Conservation (phyloP, 2,329 filamentous ascomycete genomes). For the Fusarium sp. region DNA sequence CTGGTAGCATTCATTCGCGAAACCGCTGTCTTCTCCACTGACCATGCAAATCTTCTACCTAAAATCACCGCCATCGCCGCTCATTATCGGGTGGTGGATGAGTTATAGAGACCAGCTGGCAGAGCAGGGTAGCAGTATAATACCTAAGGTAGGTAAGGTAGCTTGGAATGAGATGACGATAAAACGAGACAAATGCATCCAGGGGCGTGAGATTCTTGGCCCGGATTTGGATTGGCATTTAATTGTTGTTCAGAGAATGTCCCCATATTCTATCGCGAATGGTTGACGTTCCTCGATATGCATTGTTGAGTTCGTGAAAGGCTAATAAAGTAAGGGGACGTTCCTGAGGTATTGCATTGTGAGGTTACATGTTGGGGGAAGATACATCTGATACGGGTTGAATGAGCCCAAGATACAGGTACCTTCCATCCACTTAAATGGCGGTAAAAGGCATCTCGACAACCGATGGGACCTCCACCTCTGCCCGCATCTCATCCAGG, state of each 20-base stretch:
- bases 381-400: constrained; percentile 18
- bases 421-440: constrained; percentile 22
- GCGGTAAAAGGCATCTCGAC: constrained; percentile 26
- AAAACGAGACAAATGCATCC: not conserved
- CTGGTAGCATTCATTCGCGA: constrained; percentile 16
- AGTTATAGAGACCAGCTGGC: constrained; percentile 21
- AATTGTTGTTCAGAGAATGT: constrained; percentile 14
- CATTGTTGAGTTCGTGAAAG: constrained; percentile 24
- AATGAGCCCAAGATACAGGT: constrained; percentile 5
- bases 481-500: constrained; percentile 24
- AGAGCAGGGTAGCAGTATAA: constrained; percentile 1
- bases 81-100: constrained; percentile 20
- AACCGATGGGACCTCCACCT: constrained; percentile 18
- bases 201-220: constrained; percentile 13
- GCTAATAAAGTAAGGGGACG: constrained; percentile 28
- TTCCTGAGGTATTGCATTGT: constrained; percentile 3
- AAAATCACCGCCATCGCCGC: constrained; percentile 31
- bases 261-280: constrained; percentile 23
- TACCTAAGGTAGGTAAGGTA: not conserved
- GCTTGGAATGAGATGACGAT: constrained; percentile 7
- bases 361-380: constrained; percentile 20
- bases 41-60: constrained; percentile 18
- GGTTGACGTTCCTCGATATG: constrained; percentile 30
- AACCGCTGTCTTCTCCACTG: constrained; percentile 24
- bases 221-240: constrained; percentile 17